These are phyloP conservation scores for Aspergillus asperescens DNA, from an alignment of 495 filamentous ascomycete genomes.

Conservation along the genomic window DNA sequence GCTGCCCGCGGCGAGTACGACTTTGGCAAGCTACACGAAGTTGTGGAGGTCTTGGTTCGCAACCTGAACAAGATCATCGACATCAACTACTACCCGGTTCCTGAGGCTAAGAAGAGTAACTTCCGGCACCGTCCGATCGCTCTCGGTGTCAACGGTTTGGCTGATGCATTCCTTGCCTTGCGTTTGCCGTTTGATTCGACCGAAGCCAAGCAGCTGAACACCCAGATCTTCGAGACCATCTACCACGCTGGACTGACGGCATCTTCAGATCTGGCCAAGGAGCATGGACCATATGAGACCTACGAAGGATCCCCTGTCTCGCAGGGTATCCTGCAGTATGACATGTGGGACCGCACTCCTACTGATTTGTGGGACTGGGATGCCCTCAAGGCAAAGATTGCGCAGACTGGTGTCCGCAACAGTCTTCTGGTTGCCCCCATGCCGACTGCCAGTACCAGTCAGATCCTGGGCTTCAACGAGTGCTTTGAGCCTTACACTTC, in stretches of 20 bases:
- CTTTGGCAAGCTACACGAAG: slow-evolving; percentile 92
- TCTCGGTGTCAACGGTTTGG: slow-evolving; percentile 94
- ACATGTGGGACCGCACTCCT: slow-evolving; percentile 96
- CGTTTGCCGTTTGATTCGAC: slow-evolving; percentile 95
- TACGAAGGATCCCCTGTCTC: slow-evolving; percentile 93
- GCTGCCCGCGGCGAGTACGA: slow-evolving; percentile 75
- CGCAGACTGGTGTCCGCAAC: slow-evolving; percentile 89
- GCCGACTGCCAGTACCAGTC: slow-evolving; percentile 93
- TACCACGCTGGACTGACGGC: slow-evolving; percentile 93
- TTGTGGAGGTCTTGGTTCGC: slow-evolving; percentile 78
- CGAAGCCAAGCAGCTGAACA: slow-evolving; percentile 89
- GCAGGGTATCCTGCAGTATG: slow-evolving; percentile 92
- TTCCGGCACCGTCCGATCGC: slow-evolving; percentile 92
- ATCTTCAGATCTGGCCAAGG: slow-evolving; percentile 78
- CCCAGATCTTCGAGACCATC: slow-evolving; percentile 98
- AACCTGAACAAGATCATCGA: slow-evolving; percentile 99
- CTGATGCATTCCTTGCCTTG: slow-evolving; percentile 96
- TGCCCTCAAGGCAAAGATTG: slow-evolving; percentile 81
- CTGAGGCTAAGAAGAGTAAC: slow-evolving; percentile 89
- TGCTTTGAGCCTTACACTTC: slow-evolving; percentile 99
- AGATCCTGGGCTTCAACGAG: slow-evolving; percentile 97
- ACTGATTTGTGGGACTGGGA: slow-evolving; percentile 96
- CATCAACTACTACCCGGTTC: slow-evolving; percentile 92
- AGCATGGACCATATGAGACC: slow-evolving; percentile 76
- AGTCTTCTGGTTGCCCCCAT: slow-evolving; percentile 92